Evolutionary conservation across 495 filamentous ascomycete genomes (phyloP), one percentile per base, ranked within the genome.

Genomic region (Penicillium ucsense): DNA sequence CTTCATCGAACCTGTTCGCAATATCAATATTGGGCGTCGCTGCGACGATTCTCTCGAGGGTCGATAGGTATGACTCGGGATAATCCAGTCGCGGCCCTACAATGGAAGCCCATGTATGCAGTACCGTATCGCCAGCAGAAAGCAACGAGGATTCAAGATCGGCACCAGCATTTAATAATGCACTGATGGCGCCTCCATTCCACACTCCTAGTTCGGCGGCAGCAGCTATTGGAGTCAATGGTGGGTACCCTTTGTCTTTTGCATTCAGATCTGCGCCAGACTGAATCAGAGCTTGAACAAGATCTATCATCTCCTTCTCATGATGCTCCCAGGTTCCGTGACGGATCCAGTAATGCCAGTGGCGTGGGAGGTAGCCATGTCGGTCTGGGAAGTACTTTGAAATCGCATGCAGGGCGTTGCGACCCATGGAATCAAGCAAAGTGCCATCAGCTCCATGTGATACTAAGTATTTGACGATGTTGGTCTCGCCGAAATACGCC

Each of bases 261-360:
- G 53, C 49, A 27, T 65, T 51, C 28, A 57, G 46, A n/a, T 58
- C 52, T 10, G 53, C 59, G 3, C 58, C 55, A 44, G 38, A 45
- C 9, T 48, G 41, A n/a, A 63, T 28, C 10, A 63, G 43, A 29
- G 38, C 31, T n/a, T 50, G 43, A 31, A 56, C 52, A 8, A 54
- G 9, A 9, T 43, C 43, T 0, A 34, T 36, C 38, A 49, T 40
- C 11, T 54, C 3, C 6, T n/a, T 20, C 27, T 44, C 8, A 44
- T 60, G 56, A 1, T 51, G 35, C 8, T 54, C 38, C 40, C 43
- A 48, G 12, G 41, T 12, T n/a, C 56, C 56, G n/a, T 60, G 56
- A n/a, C 45, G 40, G 31, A 53, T 48, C 53, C 56, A 57, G 36
- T 47, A 60, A 34, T 51, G 46, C 39, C 55, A 42, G 9, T 47